Evolutionary conservation across 2,329 filamentous ascomycete genomes (phyloP).

Genomic region (Cladosporium velox): DNA sequence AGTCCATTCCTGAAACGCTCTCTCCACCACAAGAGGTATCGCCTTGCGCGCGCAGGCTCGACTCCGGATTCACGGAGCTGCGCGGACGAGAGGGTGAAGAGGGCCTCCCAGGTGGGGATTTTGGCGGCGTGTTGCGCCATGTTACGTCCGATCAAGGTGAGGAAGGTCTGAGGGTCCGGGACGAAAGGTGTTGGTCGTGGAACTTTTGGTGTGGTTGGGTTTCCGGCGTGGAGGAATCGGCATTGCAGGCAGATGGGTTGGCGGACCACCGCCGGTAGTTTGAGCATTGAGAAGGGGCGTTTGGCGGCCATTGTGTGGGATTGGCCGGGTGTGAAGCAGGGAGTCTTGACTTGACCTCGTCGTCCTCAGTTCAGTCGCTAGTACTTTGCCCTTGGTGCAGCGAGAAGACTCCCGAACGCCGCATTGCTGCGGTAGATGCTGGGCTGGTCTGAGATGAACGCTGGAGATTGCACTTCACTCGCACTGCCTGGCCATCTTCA

Average conservation of each 20-base stretch:
- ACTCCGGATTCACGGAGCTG: slow-evolving; percentile 83
- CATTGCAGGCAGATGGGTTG: slow-evolving; percentile 21
- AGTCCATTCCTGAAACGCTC: slow-evolving; percentile 77
- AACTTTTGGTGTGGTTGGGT: slow-evolving; percentile 47
- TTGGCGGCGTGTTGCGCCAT: slow-evolving; percentile 81
- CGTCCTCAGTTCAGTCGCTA: slow-evolving; percentile 11
- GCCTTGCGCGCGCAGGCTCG: slow-evolving; percentile 77
- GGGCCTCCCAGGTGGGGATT: slow-evolving; percentile 84
- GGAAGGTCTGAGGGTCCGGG: slow-evolving; percentile 81
- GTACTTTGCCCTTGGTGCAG: slow-evolving; percentile 8
- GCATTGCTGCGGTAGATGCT: slow-evolving; percentile 1
- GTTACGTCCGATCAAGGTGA: slow-evolving; percentile 85
- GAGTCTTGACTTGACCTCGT: not conserved
- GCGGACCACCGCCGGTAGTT: slow-evolving; percentile 29
- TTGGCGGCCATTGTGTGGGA: slow-evolving; percentile 32
- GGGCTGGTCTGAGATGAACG: slow-evolving; percentile 17
- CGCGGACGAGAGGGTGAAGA: slow-evolving; percentile 77
- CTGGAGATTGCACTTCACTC: not conserved
- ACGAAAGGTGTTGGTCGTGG: slow-evolving; percentile 81
- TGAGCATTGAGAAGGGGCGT: slow-evolving; percentile 31
- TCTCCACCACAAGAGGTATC: slow-evolving; percentile 85
- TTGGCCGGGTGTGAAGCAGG: not conserved
- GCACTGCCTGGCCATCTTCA: no score
- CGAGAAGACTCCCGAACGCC: slow-evolving; percentile 16
- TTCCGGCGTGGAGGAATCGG: slow-evolving; percentile 31